A percentile compares a stretch with the other conserved stretches of the same genome.
These are phyloP conservation scores for Linnemannia exigua DNA, from an alignment of 192 early-diverging fungal genomes.

Conservation along the genomic window DNA sequence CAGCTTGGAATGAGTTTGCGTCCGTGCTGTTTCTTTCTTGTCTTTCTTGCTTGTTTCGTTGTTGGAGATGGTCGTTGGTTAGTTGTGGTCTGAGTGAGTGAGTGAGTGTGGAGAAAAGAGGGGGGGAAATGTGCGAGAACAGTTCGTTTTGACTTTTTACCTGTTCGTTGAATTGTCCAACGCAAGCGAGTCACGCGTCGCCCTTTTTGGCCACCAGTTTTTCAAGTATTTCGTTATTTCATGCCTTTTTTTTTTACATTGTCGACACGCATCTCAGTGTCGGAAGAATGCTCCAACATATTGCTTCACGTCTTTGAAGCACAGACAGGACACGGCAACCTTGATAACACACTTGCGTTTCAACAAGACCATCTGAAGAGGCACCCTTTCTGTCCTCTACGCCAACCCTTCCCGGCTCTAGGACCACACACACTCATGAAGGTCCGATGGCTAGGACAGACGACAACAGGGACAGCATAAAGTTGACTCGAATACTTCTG, in stretches of 20 bases:
- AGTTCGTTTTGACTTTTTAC: not conserved
- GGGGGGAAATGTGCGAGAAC: not conserved
- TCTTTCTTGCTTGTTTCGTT: not conserved
- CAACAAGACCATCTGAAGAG: too few relatives aligned
- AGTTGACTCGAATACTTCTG: not conserved
- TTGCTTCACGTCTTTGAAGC: too few relatives aligned
- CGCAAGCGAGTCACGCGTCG: not conserved
- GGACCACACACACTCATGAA: not conserved
- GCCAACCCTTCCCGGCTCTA: not conserved
- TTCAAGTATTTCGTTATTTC: not conserved
- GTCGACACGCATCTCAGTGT: too few relatives aligned
- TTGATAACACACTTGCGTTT: too few relatives aligned
- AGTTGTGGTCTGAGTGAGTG: not conserved
- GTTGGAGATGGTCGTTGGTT: not conserved
- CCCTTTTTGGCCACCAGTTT: not conserved
- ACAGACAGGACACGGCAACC: too few relatives aligned
- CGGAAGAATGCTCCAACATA: too few relatives aligned
- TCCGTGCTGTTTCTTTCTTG: not conserved
- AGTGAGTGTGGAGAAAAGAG: not conserved
- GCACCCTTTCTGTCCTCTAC: too few relatives aligned
- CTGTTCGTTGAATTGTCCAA: not conserved
- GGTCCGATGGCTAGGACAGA: not conserved
- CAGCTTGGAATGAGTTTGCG: not conserved
- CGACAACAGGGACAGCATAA: not conserved
- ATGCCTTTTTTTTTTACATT: not conserved